These are phyloP conservation scores for Rhodofomes roseus DNA, from an alignment of 1,284 basidiomycete genomes.

Conservation along the genomic window DNA sequence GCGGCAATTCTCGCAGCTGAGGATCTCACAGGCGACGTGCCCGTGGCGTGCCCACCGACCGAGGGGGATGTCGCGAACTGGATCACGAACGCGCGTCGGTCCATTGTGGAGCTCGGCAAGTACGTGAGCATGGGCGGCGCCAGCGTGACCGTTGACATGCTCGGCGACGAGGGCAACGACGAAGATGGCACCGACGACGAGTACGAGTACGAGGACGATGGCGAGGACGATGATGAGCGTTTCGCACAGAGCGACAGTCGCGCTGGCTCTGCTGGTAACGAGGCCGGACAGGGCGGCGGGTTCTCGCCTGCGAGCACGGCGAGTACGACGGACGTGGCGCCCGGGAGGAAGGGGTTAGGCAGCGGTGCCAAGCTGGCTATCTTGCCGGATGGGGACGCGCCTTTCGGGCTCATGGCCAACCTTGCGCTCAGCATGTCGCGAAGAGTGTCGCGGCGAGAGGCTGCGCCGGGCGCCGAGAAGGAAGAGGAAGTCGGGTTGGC, in stretches of 20 bases:
- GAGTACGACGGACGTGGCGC: constrained; percentile 7
- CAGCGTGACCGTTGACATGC: constrained; percentile 45
- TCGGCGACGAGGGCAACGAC: constrained; percentile 34
- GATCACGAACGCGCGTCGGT: constrained; percentile 67
- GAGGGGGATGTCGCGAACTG: constrained; percentile 57
- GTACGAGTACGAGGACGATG: constrained; percentile 21
- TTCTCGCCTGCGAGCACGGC: not conserved
- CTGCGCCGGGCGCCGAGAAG: constrained; percentile 33
- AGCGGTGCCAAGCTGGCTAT: constrained; percentile 37
- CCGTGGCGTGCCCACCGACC: constrained; percentile 9
- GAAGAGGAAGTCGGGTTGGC: constrained; percentile 57
- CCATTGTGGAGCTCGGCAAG: constrained; percentile 60
- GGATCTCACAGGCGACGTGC: not conserved
- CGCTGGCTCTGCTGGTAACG: not conserved
- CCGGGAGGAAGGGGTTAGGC: constrained; percentile 25
- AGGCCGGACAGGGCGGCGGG: not conserved
- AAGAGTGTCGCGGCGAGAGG: constrained; percentile 25
- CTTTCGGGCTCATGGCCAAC: constrained; percentile 68
- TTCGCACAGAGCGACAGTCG: constrained; percentile 8
- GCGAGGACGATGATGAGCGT: constrained; percentile 11
- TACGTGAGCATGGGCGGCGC: constrained; percentile 58
- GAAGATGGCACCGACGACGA: constrained; percentile 16
- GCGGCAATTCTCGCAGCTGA: constrained; percentile 3
- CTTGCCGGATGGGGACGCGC: constrained; percentile 56
- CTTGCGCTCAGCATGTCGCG: constrained; percentile 47